Evolutionary conservation across 345 rosid genomes (phyloP).

Genomic region (Aquilaria malaccensis): DNA sequence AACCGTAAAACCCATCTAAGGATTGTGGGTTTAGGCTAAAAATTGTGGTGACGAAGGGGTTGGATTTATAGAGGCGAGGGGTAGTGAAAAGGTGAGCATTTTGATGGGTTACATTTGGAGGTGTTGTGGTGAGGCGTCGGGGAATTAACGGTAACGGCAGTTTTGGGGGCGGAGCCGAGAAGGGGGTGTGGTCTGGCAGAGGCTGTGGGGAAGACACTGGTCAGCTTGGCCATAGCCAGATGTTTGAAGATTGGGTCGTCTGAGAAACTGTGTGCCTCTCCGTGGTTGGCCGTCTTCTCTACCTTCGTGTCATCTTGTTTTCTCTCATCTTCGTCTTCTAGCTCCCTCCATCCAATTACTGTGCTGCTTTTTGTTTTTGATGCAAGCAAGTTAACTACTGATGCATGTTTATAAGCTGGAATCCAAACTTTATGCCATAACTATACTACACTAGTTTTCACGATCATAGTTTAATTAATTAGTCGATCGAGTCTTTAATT

Average conservation of each 20-base stretch:
- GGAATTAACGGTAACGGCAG: slow-evolving; percentile 24
- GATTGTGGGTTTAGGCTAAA: not conserved
- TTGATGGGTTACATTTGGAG: slow-evolving; percentile 17
- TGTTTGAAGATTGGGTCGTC: slow-evolving; percentile 1
- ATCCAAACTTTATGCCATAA: too few relatives aligned
- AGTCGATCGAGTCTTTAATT: too few relatives aligned
- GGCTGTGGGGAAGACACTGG: not conserved
- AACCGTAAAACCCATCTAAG: not conserved
- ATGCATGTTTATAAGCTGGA: too few relatives aligned
- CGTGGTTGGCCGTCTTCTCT: not conserved
- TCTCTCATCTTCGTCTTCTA: not conserved
- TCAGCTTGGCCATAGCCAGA: slow-evolving; percentile 4
- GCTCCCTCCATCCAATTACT: too few relatives aligned
- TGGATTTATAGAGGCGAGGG: slow-evolving; percentile 28
- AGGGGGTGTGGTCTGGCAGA: not conserved
- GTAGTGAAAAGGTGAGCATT: slow-evolving; percentile 5
- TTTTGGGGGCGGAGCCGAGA: slow-evolving; percentile 2
- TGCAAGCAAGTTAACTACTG: too few relatives aligned
- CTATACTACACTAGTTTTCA: too few relatives aligned
- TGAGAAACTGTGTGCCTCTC: not conserved
- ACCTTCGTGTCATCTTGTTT: not conserved
- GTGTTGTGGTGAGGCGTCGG: slow-evolving; percentile 6
- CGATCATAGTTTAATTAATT: too few relatives aligned
- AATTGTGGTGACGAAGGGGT: not conserved
- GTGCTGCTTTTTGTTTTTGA: too few relatives aligned